phyloP scores from a whole-genome alignment of 768 basidiomycete species.

The Arthromyces matolae region DNA sequence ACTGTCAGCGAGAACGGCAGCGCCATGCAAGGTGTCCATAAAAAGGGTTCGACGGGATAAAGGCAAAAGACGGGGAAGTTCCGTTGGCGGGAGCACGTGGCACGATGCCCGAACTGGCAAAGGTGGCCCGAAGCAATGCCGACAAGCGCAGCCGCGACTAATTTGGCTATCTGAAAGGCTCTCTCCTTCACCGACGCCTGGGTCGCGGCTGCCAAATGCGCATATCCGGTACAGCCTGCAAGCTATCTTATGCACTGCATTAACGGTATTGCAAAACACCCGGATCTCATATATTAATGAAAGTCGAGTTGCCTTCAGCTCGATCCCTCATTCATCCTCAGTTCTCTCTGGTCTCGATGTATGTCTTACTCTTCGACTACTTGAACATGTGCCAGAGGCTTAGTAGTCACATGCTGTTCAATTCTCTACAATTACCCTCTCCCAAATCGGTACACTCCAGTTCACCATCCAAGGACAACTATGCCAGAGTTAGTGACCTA shows the following conservation, averaged over 20 bases:
- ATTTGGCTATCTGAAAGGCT: conserved; percentile 37
- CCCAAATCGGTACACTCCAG: conserved; percentile 18
- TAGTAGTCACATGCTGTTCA: conserved; percentile 34
- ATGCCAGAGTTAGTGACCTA: too few species aligned
- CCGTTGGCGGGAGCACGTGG: conserved; percentile 17
- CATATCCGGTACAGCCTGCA: conserved; percentile 37
- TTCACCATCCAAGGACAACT: conserved; percentile 6
- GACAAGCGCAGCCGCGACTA: conserved; percentile 17
- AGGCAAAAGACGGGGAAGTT: conserved; percentile 7
- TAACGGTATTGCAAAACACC: conserved; percentile 45
- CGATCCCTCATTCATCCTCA: conserved; percentile 20
- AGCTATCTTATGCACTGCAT: conserved; percentile 35
- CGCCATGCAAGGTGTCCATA: too few species aligned
- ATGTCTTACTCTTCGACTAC: conserved; percentile 30
- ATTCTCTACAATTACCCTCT: conserved; percentile 30
- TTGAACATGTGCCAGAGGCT: conserved; percentile 37
- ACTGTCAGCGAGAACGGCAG: conserved; percentile 44
- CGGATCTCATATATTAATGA: conserved; percentile 44
- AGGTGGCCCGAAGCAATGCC: conserved; percentile 15
- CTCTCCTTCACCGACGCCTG: conserved; percentile 27
- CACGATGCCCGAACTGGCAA: conserved; percentile 11
- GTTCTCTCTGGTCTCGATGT: conserved; percentile 26
- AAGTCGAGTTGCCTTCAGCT: conserved; percentile 17
- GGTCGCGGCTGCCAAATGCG: conserved; percentile 45
- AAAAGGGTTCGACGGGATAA: conserved; percentile 7